These are phyloP conservation scores for Curvularia lunata DNA, from an alignment of 2,329 filamentous ascomycete species.

Conservation along the genomic window DNA sequence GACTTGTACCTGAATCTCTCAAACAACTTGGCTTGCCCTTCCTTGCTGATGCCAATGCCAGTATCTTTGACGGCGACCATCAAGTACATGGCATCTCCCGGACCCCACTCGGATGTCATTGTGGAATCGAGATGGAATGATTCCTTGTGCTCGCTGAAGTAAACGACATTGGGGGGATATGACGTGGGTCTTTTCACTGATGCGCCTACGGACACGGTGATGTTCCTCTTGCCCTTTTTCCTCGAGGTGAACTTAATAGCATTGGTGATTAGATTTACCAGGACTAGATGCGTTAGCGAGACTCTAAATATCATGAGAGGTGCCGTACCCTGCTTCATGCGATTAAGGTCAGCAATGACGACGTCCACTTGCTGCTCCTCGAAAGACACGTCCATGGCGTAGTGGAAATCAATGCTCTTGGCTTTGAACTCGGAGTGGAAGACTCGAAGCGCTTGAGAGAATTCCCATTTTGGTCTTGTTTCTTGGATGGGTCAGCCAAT, in stretches of 20 bases:
- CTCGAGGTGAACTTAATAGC: slow-evolving; percentile 56
- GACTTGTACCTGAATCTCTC: slow-evolving; percentile 50
- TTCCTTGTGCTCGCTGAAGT: slow-evolving; percentile 48
- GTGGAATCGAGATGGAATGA: slow-evolving; percentile 52
- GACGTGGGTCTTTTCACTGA: slow-evolving; percentile 46
- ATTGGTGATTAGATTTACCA: slow-evolving; percentile 55
- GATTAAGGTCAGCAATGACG: slow-evolving; percentile 48
- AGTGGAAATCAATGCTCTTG: slow-evolving; percentile 47
- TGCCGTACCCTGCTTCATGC: slow-evolving; percentile 46
- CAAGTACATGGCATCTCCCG: slow-evolving; percentile 49
- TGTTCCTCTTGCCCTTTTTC: slow-evolving; percentile 48
- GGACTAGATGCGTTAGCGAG: slow-evolving; percentile 37
- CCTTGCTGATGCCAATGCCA: slow-evolving; percentile 51
- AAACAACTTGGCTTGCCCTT: slow-evolving; percentile 52
- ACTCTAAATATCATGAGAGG: rapidly evolving
- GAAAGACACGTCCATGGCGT: slow-evolving; percentile 52
- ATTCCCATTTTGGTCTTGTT: slow-evolving; percentile 47
- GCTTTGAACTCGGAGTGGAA: slow-evolving; percentile 51
- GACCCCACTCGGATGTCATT: slow-evolving; percentile 51
- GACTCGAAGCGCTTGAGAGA: slow-evolving; percentile 48
- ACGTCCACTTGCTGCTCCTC: slow-evolving; percentile 47
- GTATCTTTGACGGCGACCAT: slow-evolving; percentile 55
- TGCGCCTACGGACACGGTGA: slow-evolving; percentile 53
- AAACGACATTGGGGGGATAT: slow-evolving; percentile 55
- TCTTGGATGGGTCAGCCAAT: slow-evolving; percentile 23